Percentiles rank a stretch among this genome's conserved stretches.
phyloP scores from a whole-genome alignment of 257 asterid species.

The Schizonepeta tenuifolia region DNA sequence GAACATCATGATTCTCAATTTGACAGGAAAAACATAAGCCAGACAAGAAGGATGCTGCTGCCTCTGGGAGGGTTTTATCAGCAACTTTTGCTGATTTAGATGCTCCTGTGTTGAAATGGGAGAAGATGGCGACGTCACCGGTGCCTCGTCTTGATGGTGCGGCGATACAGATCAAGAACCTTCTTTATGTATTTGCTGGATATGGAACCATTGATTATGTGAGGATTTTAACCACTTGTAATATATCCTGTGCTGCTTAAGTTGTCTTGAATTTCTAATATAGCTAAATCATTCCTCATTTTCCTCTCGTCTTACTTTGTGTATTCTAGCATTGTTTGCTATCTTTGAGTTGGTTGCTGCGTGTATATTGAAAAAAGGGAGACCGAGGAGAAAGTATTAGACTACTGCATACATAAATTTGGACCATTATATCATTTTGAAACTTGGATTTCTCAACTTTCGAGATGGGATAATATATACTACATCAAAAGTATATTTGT shows the following conservation, averaged over 20 bases:
- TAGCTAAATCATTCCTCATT: not conserved
- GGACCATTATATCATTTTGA: not conserved
- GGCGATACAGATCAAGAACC: conserved; percentile 82
- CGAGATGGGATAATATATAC: conserved; percentile 17
- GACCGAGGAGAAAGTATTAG: not conserved
- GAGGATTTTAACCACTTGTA: conserved; percentile 29
- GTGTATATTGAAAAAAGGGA: conserved; percentile 19
- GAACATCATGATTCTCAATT: conserved; percentile 7
- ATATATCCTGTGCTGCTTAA: conserved; percentile 13
- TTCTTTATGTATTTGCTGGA: conserved; percentile 91
- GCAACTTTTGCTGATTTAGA: conserved; percentile 93
- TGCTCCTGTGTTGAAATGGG: conserved; percentile 82
- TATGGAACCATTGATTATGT: conserved; percentile 94
- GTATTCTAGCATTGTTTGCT: not conserved
- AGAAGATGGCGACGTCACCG: conserved; percentile 84
- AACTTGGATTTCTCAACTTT: conserved; percentile 16
- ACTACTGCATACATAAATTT: not conserved
- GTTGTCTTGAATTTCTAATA: conserved; percentile 22
- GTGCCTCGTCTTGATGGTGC: conserved; percentile 99
- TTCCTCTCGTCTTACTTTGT: not conserved
- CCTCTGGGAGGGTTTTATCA: conserved; percentile 59
- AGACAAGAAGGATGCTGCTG: conserved; percentile 37
- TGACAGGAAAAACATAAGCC: conserved; percentile 33
- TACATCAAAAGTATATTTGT: not conserved
- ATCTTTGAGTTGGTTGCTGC: conserved; percentile 27